Conservation (phyloP, 768 basidiomycete species). For the Hemileccinum impolitum region DNA sequence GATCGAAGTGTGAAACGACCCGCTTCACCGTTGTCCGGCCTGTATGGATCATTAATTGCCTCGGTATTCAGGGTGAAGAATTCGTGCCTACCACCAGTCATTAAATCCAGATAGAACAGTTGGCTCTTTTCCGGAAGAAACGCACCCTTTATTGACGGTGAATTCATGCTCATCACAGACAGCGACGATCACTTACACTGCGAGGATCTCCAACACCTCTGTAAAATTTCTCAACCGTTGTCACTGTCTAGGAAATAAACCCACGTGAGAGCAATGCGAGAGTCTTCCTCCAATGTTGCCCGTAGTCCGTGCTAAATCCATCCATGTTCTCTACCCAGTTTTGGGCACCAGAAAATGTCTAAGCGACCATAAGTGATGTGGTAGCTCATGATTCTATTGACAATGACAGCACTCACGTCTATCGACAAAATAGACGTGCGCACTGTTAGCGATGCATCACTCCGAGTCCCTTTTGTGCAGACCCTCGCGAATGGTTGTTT, state of each 20-base stretch:
- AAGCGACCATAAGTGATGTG: conserved; percentile 15
- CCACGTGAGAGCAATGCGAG: conserved; percentile 34
- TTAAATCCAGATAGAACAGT: conserved; percentile 32
- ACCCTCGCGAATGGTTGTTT: conserved; percentile 29
- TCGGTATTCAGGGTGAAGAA: conserved; percentile 13
- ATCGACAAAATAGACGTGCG: conserved; percentile 32
- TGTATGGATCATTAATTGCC: conserved; percentile 16
- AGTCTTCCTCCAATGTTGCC: conserved; percentile 43
- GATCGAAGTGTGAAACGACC: conserved; percentile 39
- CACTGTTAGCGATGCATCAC: conserved; percentile 24
- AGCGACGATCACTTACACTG: conserved; percentile 15
- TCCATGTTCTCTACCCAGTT: conserved; percentile 37
- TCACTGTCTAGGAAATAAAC: conserved; percentile 21
- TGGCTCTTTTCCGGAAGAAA: conserved; percentile 35
- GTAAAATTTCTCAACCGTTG: conserved; percentile 26
- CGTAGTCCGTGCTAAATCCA: conserved; percentile 34
- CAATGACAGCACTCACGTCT: conserved; percentile 31
- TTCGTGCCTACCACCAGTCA: conserved; percentile 38
- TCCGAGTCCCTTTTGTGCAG: conserved; percentile 28
- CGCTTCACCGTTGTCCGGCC: conserved; percentile 32
- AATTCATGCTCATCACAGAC: conserved; percentile 3
- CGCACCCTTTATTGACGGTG: conserved; percentile 29
- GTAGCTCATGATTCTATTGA: conserved; percentile 5
- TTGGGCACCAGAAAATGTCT: conserved; percentile 42
- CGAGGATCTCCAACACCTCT: conserved; percentile 44